Percentiles rank a stretch among this genome's conserved stretches.
phyloP scores from a whole-genome alignment of 495 filamentous ascomycete species.

The Chaetomium tenue region DNA sequence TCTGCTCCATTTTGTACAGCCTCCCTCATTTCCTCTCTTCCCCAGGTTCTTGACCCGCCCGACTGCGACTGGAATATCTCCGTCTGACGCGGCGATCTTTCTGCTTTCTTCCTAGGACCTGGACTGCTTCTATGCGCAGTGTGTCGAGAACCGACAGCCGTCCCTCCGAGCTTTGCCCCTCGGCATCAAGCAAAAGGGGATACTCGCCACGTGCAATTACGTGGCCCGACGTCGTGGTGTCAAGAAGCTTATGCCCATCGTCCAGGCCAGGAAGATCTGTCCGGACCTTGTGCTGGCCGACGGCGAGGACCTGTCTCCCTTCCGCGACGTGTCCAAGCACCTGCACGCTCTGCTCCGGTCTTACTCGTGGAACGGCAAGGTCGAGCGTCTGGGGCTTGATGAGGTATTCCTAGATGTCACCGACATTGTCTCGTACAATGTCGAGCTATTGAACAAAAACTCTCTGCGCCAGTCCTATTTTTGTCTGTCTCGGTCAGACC shows the following conservation, averaged over 20 bases:
- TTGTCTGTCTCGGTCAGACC: slow-evolving; percentile 69
- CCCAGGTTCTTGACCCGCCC: neutral
- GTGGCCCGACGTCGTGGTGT: slow-evolving; percentile 74
- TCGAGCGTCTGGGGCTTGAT: slow-evolving; percentile 83
- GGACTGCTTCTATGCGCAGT: slow-evolving; percentile 87
- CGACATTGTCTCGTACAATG: slow-evolving; percentile 79
- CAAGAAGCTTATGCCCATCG: slow-evolving; percentile 78
- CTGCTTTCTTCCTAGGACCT: slow-evolving; percentile 58
- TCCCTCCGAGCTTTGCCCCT: slow-evolving; percentile 68
- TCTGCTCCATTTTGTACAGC: slow-evolving; percentile 76
- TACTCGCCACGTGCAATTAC: slow-evolving; percentile 94
- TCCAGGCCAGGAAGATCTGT: slow-evolving; percentile 74
- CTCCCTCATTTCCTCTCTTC: neutral
- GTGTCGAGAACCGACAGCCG: slow-evolving; percentile 74
- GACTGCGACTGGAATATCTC: neutral
- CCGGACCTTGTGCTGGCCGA: slow-evolving; percentile 82
- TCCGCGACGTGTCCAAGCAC: slow-evolving; percentile 79
- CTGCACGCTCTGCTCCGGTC: slow-evolving; percentile 67
- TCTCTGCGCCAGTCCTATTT: slow-evolving; percentile 71
- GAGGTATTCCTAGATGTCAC: slow-evolving; percentile 77
- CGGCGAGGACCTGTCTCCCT: slow-evolving; percentile 82
- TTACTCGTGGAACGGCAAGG: slow-evolving; percentile 70
- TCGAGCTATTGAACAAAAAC: slow-evolving; percentile 64
- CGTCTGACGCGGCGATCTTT: slow-evolving; percentile 18
- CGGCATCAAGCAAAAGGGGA: slow-evolving; percentile 69